These are phyloP conservation scores for Mycena sp. DNA, from an alignment of 1,284 basidiomycete species.

Conservation along the genomic window DNA sequence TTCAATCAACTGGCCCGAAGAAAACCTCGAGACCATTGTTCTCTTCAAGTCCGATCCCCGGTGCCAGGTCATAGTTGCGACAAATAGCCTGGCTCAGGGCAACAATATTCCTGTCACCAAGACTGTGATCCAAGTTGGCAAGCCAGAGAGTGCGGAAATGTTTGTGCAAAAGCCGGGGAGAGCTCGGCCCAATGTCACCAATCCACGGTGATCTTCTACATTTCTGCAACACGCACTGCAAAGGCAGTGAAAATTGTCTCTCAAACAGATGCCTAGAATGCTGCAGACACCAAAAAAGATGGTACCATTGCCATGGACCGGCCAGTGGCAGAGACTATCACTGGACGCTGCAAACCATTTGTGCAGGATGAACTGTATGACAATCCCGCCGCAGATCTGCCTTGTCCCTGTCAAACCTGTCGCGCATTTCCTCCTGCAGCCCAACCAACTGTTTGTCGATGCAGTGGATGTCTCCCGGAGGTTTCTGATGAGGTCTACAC, in stretches of 20 bases:
- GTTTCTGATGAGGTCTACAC: neutral
- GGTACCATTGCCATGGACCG: conserved; percentile 24
- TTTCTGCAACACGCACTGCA: conserved; percentile 15
- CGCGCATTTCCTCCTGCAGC: neutral
- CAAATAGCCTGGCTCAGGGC: conserved; percentile 37
- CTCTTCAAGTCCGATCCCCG: conserved; percentile 26
- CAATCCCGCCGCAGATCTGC: conserved; percentile 29
- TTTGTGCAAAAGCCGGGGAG: conserved; percentile 37
- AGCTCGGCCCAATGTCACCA: conserved; percentile 26
- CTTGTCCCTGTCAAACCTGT: conserved; percentile 30
- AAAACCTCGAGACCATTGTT: conserved; percentile 31
- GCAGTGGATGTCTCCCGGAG: neutral
- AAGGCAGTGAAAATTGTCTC: conserved; percentile 18
- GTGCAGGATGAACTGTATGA: conserved; percentile 28
- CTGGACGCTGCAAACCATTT: conserved; percentile 30
- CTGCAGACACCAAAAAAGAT: conserved; percentile 7
- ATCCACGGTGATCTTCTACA: conserved; percentile 35
- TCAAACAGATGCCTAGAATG: conserved; percentile 2
- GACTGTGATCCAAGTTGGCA: conserved; percentile 33
- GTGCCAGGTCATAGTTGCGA: conserved; percentile 35
- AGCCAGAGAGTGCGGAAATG: conserved; percentile 36
- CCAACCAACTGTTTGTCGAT: neutral
- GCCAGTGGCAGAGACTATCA: conserved; percentile 33
- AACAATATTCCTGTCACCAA: conserved; percentile 32
- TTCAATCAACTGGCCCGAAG: conserved; percentile 31